A percentile compares a stretch with the other conserved stretches of the same genome.
Evolutionary conservation across 805 yeast genomes (phyloP).

Genomic region (Pichia manshurica): DNA sequence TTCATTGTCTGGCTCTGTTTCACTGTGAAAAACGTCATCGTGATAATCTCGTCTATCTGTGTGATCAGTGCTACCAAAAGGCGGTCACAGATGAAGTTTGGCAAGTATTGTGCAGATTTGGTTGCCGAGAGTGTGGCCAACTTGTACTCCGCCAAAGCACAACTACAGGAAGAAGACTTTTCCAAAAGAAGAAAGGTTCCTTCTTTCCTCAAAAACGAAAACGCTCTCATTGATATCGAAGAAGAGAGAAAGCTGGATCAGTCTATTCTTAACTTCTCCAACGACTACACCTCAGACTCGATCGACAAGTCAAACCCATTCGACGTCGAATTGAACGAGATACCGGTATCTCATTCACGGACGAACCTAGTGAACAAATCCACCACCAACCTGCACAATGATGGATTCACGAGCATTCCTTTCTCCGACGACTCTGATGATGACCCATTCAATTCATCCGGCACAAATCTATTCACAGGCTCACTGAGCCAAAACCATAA

Average conservation of each 20-base stretch:
- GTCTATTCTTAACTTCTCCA: not conserved
- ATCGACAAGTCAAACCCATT: constrained; percentile 9
- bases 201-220: constrained; percentile 10
- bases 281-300: not conserved
- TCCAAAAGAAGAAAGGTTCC: constrained; percentile 20
- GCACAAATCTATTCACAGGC: not conserved
- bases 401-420: not conserved
- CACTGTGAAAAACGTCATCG: constrained; percentile 26
- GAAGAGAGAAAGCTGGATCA: not conserved
- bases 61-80: constrained; percentile 15
- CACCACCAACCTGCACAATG: not conserved
- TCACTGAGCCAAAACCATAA: not conserved
- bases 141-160: constrained; percentile 21
- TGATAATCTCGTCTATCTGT: constrained; percentile 21
- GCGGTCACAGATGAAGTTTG: constrained; percentile 14
- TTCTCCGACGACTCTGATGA: not conserved
- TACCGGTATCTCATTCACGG: constrained; percentile 10
- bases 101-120: constrained; percentile 21
- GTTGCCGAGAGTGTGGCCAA: constrained; percentile 26
- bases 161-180: constrained; percentile 17
- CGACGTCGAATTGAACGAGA: constrained; percentile 1
- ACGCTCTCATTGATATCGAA: constrained; percentile 1
- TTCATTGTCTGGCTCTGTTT: constrained; percentile 69
- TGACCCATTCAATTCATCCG: not conserved
- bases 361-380: constrained; percentile 3